These are phyloP conservation scores for Acanthamoeba lenticulata DNA, from an alignment of 208 protist species.

Conservation along the genomic window DNA sequence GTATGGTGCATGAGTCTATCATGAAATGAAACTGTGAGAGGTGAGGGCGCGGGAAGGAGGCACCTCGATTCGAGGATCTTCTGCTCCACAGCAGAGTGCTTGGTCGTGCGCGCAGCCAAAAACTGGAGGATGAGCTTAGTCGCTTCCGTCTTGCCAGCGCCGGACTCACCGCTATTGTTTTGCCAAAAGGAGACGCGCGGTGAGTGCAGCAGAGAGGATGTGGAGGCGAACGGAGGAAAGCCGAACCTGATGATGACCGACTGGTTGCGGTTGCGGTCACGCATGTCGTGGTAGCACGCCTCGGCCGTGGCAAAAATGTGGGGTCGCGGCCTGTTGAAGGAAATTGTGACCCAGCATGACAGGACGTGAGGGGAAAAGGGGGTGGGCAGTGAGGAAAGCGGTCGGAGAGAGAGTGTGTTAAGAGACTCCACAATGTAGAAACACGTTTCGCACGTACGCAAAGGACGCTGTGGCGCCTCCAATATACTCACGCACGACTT, in stretches of 20 bases:
- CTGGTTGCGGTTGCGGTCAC: constrained; percentile 76
- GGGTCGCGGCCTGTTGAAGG: constrained; percentile 47
- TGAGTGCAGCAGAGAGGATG: background rate
- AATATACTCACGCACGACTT: constrained; percentile 72
- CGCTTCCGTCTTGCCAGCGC: constrained; percentile 87
- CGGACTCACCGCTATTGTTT: constrained; percentile 79
- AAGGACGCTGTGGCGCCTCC: constrained; percentile 68
- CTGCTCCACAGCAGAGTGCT: constrained; percentile 74
- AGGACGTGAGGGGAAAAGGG: background rate
- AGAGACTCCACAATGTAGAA: background rate
- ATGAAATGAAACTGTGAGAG: constrained; percentile 9
- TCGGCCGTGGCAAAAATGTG: constrained; percentile 83
- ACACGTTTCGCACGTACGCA: constrained; percentile 66
- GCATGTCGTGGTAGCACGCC: constrained; percentile 76
- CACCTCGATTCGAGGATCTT: constrained; percentile 81
- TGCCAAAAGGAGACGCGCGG: background rate
- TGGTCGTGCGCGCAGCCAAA: constrained; percentile 69
- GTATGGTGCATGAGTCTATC: background rate
- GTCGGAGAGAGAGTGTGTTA: background rate
- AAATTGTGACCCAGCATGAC: background rate
- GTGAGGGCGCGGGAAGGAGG: constrained; percentile 16
- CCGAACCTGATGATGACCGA: constrained; percentile 78
- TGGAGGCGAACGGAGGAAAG: background rate
- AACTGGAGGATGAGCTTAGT: constrained; percentile 89
- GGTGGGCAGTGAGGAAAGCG: background rate